Evolutionary conservation across 2,329 filamentous ascomycete genomes (phyloP).

Genomic region (Fusarium illudens): DNA sequence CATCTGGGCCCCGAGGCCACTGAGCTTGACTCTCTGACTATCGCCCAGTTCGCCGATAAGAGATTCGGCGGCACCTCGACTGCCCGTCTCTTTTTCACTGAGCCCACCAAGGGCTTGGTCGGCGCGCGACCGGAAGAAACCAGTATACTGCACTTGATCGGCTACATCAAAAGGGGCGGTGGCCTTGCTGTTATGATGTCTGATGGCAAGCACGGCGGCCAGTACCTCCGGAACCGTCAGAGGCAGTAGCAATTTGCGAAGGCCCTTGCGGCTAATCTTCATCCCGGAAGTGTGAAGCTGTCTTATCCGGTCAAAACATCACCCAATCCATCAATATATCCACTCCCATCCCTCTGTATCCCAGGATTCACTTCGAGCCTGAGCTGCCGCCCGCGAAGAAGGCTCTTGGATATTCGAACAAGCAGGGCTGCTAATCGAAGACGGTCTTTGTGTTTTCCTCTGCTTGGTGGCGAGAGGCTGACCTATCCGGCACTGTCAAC

Average conservation of each 20-base stretch:
- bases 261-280: not conserved
- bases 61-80: not conserved
- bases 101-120: not conserved
- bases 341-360: not conserved
- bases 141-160: slow-evolving; percentile 13
- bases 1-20: not conserved
- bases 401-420: not conserved
- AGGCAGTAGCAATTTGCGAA: slow-evolving; percentile 7
- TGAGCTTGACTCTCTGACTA: slow-evolving; percentile 2
- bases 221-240: slow-evolving; percentile 26
- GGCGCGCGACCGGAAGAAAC: not conserved
- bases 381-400: not conserved
- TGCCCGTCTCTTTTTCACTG: not conserved
- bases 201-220: slow-evolving; percentile 9
- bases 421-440: not conserved
- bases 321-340: not conserved
- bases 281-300: not conserved
- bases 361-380: not conserved
- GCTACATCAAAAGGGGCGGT: slow-evolving; percentile 22
- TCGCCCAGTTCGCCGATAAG: not conserved
- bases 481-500: not conserved
- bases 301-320: not conserved
- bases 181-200: slow-evolving; percentile 18
- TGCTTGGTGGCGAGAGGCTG: not conserved
- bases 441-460: not conserved